phyloP scores from a whole-genome alignment of 140 eudicot genomes.

The Flaveria floridana region DNA sequence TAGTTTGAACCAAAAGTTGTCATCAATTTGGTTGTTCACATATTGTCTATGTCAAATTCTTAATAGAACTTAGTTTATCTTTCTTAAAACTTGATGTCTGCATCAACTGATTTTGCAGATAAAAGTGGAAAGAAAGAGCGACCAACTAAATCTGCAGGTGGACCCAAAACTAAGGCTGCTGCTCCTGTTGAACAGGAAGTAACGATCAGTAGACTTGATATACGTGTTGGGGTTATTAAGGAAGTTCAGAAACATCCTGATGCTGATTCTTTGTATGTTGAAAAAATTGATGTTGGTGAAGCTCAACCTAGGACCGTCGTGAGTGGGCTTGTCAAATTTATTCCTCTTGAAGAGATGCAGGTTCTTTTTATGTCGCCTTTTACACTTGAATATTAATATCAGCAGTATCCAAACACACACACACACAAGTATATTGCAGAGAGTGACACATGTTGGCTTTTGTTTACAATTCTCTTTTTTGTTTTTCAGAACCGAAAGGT shows the following conservation, averaged over 20 bases:
- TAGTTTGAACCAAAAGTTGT: background rate
- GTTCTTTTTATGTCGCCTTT: constrained; percentile 33
- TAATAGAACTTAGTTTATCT: background rate
- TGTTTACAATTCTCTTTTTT: background rate
- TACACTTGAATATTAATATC: background rate
- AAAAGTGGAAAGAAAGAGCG: constrained; percentile 55
- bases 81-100: background rate
- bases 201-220: constrained; percentile 76
- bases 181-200: constrained; percentile 57
- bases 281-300: constrained; percentile 96
- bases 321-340: constrained; percentile 85
- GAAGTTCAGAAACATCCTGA: constrained; percentile 90
- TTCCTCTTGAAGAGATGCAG: constrained; percentile 89
- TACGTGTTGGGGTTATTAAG: constrained; percentile 87
- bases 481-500: constrained; percentile 76
- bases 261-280: constrained; percentile 94
- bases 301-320: constrained; percentile 85
- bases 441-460: background rate
- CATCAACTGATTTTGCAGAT: constrained; percentile 38
- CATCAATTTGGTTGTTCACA: background rate
- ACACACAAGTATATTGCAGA: background rate
- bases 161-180: constrained; percentile 44
- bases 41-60: background rate
- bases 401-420: background rate
- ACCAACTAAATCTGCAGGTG: constrained; percentile 48